These are phyloP conservation scores for Globisporangium nagaii DNA, from an alignment of 352 stramenopile species.

Conservation along the genomic window DNA sequence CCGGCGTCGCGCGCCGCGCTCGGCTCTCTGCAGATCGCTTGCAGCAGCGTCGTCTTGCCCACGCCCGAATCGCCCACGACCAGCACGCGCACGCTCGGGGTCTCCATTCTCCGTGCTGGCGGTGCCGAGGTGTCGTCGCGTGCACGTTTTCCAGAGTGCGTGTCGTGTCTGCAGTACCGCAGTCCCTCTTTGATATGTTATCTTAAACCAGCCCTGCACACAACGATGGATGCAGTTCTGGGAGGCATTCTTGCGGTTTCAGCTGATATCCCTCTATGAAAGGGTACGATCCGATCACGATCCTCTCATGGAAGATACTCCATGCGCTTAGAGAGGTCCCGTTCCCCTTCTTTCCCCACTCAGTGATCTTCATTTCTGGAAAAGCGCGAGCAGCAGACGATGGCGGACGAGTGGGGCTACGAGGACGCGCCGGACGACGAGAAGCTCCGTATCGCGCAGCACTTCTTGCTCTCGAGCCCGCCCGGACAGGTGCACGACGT, in stretches of 20 bases:
- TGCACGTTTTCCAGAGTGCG: too few species aligned
- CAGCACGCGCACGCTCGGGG: conserved; percentile 63
- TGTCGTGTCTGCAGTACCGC: too few species aligned
- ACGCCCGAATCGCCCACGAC: conserved; percentile 85
- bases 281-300: too few species aligned
- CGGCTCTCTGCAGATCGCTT: conserved; percentile 37
- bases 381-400: conserved; percentile 13
- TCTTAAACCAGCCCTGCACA: too few species aligned
- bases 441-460: conserved; percentile 86
- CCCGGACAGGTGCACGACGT: conserved; percentile 88
- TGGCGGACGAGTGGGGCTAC: conserved; percentile 64
- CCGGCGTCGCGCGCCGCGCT: conserved; percentile 5
- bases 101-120: conserved; percentile 75
- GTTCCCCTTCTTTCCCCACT: background rate
- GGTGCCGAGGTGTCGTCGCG: too few species aligned
- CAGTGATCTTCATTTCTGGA: background rate
- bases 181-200: too few species aligned
- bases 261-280: too few species aligned
- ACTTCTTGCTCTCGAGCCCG: conserved; percentile 86
- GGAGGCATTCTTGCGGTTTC: too few species aligned
- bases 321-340: background rate
- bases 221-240: too few species aligned
- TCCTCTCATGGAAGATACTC: background rate
- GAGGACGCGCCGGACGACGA: conserved; percentile 81
- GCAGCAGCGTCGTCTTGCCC: conserved; percentile 76